Conservation (phyloP, 2,329 filamentous ascomycete species). For the Cytospora chrysosperma region DNA sequence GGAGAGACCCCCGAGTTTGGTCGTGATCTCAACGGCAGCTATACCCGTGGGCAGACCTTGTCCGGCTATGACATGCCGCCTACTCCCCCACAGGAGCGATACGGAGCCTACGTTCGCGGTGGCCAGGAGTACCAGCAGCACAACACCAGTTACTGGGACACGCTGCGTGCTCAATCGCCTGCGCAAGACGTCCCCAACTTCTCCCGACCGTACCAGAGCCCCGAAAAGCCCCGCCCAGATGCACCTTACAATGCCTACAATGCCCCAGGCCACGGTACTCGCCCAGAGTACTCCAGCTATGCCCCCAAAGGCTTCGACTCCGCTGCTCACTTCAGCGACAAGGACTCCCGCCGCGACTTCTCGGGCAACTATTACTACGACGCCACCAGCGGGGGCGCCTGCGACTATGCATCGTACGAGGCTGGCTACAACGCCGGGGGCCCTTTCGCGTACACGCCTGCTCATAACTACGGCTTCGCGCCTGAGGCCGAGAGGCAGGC, state of each 20-base stretch:
- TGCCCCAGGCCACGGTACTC: background rate
- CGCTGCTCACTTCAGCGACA: slow-evolving; percentile 18
- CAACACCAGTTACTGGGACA: background rate
- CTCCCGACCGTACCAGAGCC: background rate
- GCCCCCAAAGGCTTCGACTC: slow-evolving; percentile 2
- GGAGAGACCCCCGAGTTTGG: background rate
- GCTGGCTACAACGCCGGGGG: background rate
- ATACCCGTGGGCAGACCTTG: background rate
- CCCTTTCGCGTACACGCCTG: background rate
- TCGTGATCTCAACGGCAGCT: background rate
- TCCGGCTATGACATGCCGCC: slow-evolving; percentile 4
- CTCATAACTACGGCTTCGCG: background rate
- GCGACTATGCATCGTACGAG: background rate
- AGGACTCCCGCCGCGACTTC: slow-evolving; percentile 11
- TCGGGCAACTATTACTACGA: slow-evolving; percentile 11
- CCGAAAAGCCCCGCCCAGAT: background rate
- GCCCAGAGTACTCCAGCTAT: background rate
- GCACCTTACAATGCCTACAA: background rate
- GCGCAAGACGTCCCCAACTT: slow-evolving; percentile 1
- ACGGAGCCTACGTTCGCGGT: background rate
- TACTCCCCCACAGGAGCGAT: slow-evolving; percentile 2
- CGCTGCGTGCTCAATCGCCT: background rate
- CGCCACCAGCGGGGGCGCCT: background rate
- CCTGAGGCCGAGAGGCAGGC: background rate
- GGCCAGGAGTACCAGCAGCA: background rate